Evolutionary conservation across 179 eudicot species (phyloP), one percentile per base, ranked within the genome.

Genomic region (Camellia oleifera): DNA sequence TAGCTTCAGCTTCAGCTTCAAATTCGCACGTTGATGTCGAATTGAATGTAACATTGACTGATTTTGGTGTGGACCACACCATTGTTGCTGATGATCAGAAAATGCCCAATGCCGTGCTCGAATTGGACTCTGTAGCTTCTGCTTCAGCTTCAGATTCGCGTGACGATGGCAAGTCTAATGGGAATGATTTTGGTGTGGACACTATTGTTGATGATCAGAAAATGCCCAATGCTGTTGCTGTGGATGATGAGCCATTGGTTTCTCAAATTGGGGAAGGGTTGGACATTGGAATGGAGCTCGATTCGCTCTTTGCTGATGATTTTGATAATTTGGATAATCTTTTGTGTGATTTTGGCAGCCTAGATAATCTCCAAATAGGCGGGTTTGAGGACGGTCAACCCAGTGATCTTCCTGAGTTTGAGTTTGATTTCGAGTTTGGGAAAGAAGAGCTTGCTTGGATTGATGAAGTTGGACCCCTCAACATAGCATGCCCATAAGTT

Each of bases 41-140:
- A 23, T 65, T 71, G 13, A 3, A 50, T 23, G 72, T 0, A 52
- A 26, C 64, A 17, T 52, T 67, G 63, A 12, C 4, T 53, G 26
- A 67, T 14, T 57, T 69, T 15, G 61, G 72, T 4, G 26, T 63
- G 76, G 76, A 74, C 3, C 3, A 12, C 0, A 65, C 26, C 26
- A 7, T 7, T 40, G 66, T 50, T 73, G 44, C 14, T 6, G 12
- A 15, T 26, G 77, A 18, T 4, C 52, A 48, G 52, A 4, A 32
- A 48, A 48, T 48, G 52, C 17, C 32, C 32, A 32, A 32, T 32
- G 32, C 97, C 3, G 90, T 88, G 57, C 89, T 90, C 2, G 92
- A 90, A 72, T 23, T 82, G 69, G 92, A 84, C 17, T 66, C 73
- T 9, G 10, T 53, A 5, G 23, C 74, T 40, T 68, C 74, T 1